These are phyloP conservation scores for Mimosa bimucronata DNA, from an alignment of 306 rosid genomes.

Conservation along the genomic window DNA sequence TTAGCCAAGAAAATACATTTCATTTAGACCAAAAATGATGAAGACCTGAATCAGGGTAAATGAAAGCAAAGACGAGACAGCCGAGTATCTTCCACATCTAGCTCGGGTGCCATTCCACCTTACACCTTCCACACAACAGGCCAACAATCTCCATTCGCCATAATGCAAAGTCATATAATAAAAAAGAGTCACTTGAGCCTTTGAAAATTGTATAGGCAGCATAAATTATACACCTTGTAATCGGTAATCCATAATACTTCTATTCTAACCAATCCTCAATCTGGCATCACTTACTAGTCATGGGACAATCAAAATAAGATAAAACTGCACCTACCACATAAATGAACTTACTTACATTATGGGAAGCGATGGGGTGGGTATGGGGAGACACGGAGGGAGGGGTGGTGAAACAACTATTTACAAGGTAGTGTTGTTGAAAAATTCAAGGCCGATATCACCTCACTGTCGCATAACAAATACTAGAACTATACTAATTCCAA, in stretches of 20 bases:
- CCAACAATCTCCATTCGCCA: background rate
- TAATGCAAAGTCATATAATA: background rate
- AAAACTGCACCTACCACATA: slow-evolving; percentile 21
- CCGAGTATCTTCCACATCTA: background rate
- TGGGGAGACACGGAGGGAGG: background rate
- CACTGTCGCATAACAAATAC: slow-evolving; percentile 42
- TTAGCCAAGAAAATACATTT: background rate
- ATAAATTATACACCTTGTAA: slow-evolving; percentile 6
- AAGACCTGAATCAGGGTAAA: background rate
- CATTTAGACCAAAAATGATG: background rate
- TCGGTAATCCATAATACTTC: slow-evolving; percentile 6
- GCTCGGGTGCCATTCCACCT: background rate
- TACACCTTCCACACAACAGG: background rate
- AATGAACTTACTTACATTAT: slow-evolving; percentile 54
- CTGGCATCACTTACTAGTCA: background rate
- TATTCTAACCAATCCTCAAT: slow-evolving; percentile 26
- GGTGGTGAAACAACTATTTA: slow-evolving; percentile 41
- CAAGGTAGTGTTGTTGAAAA: slow-evolving; percentile 39
- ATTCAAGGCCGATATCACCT: slow-evolving; percentile 40
- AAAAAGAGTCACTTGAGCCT: background rate
- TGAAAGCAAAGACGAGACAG: background rate
- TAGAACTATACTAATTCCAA: slow-evolving; percentile 44
- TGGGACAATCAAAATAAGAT: slow-evolving; percentile 30
- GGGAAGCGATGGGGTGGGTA: slow-evolving; percentile 13
- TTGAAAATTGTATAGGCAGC: background rate